Evolutionary conservation across 176 grass and related monocot species (phyloP).

Genomic region (Dendrocalamus sinicus): DNA sequence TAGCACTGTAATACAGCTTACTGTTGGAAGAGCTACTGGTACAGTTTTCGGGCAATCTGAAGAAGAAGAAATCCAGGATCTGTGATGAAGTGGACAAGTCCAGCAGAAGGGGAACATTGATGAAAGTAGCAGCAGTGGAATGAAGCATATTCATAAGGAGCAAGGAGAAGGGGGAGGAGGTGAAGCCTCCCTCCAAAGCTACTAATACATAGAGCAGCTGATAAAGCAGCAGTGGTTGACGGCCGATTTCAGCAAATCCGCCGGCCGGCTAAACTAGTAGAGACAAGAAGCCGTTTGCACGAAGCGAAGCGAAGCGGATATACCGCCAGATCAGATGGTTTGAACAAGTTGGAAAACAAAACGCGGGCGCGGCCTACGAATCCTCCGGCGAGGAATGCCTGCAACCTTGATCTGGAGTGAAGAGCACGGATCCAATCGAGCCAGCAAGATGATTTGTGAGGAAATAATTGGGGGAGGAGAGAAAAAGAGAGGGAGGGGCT

Average conservation of each 20-base stretch:
- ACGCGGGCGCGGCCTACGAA: not conserved
- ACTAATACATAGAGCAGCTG: no score
- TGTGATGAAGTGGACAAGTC: not conserved
- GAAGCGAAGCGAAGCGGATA: not conserved
- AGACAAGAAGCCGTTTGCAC: not conserved
- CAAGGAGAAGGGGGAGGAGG: not conserved
- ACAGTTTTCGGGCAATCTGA: not conserved
- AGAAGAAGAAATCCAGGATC: not conserved
- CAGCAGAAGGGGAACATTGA: not conserved
- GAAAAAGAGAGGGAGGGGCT: no score
- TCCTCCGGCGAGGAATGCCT: not conserved
- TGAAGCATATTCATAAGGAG: constrained; percentile 2
- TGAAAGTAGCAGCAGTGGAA: not conserved
- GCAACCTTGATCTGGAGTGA: not conserved
- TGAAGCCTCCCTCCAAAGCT: constrained; percentile 26
- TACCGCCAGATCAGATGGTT: not conserved
- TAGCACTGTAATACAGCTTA: not conserved
- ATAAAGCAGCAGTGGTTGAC: not conserved
- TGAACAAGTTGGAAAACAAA: no score
- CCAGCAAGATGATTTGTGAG: not conserved
- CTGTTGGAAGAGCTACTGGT: not conserved
- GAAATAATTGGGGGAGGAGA: no score
- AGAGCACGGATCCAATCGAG: not conserved
- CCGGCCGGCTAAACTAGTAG: not conserved
- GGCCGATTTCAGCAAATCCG: not conserved